phyloP scores from a whole-genome alignment of 495 filamentous ascomycete genomes.

The Trichoderma orchidacearum region DNA sequence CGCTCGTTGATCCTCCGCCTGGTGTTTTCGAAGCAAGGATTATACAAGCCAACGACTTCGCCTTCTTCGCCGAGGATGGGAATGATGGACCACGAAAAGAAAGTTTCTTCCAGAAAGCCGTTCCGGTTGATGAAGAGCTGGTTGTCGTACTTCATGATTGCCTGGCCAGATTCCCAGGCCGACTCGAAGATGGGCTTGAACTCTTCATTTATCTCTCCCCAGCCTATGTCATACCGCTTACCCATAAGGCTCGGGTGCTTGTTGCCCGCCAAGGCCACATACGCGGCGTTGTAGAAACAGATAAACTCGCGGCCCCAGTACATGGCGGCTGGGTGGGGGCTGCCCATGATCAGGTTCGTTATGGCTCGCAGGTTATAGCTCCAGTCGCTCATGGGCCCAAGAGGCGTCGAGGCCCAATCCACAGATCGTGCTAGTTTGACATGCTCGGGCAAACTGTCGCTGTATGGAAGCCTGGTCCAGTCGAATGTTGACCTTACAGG shows the following conservation, averaged over 20 bases:
- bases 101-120: slow-evolving; percentile 51
- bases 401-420: slow-evolving; percentile 44
- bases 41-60: slow-evolving; percentile 49
- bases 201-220: slow-evolving; percentile 54
- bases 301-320: slow-evolving; percentile 35
- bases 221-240: slow-evolving; percentile 44
- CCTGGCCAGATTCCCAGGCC: slow-evolving; percentile 45
- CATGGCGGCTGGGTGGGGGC: slow-evolving; percentile 46
- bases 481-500: slow-evolving; percentile 38
- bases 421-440: slow-evolving; percentile 48
- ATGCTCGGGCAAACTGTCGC: slow-evolving; percentile 42
- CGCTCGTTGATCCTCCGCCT: slow-evolving; percentile 49
- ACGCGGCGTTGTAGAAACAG: slow-evolving; percentile 64
- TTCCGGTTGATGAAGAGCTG: slow-evolving; percentile 47
- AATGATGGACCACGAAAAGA: slow-evolving; percentile 56
- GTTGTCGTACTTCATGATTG: slow-evolving; percentile 66
- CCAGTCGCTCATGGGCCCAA: slow-evolving; percentile 49
- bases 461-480: slow-evolving; percentile 51
- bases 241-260: slow-evolving; percentile 63
- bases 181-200: slow-evolving; percentile 44
- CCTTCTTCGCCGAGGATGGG: slow-evolving; percentile 51
- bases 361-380: slow-evolving; percentile 39
- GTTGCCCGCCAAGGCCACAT: slow-evolving; percentile 50
- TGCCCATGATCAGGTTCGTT: slow-evolving; percentile 47
- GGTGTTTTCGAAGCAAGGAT: slow-evolving; percentile 58